Evolutionary conservation across 73 alveolate species (phyloP), one percentile per base, ranked within the genome.

Genomic region (Uronychia binucleata): DNA sequence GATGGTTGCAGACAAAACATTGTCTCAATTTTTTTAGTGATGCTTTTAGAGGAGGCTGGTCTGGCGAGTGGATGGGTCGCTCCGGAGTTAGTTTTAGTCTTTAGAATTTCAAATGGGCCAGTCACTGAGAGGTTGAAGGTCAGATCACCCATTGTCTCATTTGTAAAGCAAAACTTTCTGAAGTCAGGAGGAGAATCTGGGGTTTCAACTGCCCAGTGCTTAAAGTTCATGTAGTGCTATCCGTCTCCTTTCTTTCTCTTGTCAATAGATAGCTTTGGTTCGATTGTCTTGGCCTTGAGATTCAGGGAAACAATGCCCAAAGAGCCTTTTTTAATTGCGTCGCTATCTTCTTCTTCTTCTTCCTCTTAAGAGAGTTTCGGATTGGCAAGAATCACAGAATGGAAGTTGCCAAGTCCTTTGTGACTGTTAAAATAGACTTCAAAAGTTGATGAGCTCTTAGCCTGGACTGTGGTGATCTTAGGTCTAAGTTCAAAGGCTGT

Each of bases 101-200:
- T 33, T 0, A 85, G 92, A 30, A 94, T 57, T 81, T 92, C 90
- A 79, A 94, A 94, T 11, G 98, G 98, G 0, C 98, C 98, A 30
- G 78, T 92, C 11, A 90, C 80, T 30, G 82, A 77, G 14, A 94
- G 59, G 77, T 92, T 92, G 81, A 93, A 94, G 30, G 90, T 77
- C 26, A 94, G 90, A 82, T 91, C 92, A 28, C 96, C 95, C 78
- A 90, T 88, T 1, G 94, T 75, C 74, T 86, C 89, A 86, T 94
- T 94, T 58, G 87, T 77, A 74, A 81, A 83, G 84, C 84, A 35
- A 57, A 78, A 34, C 90, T 90, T 89, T 82, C 91, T 28, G 26
- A 33, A 29, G 82, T 79, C 91, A 33, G 80, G 33, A 1, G 97
- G 97, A 25, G 92, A 91, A 0, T 92, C 94, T 46, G 5, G n/a